Percentiles rank a stretch among this genome's conserved stretches.
Evolutionary conservation across 2,329 filamentous ascomycete species (phyloP).

Genomic region (Fusarium dimerum): DNA sequence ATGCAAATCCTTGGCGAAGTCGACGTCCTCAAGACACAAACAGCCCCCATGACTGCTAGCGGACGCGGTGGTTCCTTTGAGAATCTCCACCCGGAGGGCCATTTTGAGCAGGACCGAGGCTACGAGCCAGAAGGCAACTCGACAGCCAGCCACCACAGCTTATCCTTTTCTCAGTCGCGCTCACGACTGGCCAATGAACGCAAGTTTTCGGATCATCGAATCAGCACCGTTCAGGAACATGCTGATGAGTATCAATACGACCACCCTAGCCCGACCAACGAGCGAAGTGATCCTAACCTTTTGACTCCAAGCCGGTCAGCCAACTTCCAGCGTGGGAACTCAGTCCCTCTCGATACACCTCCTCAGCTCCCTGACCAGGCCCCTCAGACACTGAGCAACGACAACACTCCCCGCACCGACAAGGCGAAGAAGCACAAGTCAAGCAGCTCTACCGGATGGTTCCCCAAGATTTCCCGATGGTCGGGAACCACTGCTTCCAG

Average conservation of each 20-base stretch:
- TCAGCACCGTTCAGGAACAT: conserved; percentile 85
- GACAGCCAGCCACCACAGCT: conserved; percentile 64
- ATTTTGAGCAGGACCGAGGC: conserved; percentile 69
- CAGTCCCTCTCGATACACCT: conserved; percentile 58
- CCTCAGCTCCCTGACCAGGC: conserved; percentile 49
- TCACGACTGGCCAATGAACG: conserved; percentile 50
- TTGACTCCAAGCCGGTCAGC: conserved; percentile 60
- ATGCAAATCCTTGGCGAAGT: conserved; percentile 91
- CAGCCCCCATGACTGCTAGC: conserved; percentile 40
- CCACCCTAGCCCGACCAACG: conserved; percentile 42
- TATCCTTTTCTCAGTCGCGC: conserved; percentile 61
- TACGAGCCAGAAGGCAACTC: conserved; percentile 87
- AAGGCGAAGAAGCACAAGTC: conserved; percentile 89
- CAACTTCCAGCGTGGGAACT: conserved; percentile 48
- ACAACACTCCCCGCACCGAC: conserved; percentile 74
- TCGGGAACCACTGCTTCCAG: conserved; percentile 94
- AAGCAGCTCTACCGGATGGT: conserved; percentile 72
- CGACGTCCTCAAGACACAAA: conserved; percentile 73
- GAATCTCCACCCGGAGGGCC: conserved; percentile 61
- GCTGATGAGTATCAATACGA: conserved; percentile 72
- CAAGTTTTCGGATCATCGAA: conserved; percentile 72
- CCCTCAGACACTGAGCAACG: conserved; percentile 59
- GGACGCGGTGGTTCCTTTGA: conserved; percentile 68
- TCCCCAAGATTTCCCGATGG: conserved; percentile 95
- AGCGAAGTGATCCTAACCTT: conserved; percentile 49